A percentile compares a stretch with the other conserved stretches of the same genome.
phyloP scores from a whole-genome alignment of 805 yeast species.

The Brettanomyces sp. region DNA sequence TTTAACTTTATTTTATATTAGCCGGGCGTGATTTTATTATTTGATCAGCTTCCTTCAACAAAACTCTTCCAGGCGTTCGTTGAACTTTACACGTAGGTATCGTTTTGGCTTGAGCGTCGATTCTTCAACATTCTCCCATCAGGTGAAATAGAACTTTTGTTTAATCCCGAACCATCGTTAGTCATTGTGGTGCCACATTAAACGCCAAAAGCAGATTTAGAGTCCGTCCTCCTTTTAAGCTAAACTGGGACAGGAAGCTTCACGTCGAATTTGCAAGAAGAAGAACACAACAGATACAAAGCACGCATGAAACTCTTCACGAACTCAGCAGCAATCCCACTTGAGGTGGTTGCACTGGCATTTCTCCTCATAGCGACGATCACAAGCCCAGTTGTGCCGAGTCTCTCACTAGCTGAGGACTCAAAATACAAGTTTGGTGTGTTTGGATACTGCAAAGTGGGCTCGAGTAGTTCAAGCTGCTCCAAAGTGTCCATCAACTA shows the following conservation, averaged over 20 bases:
- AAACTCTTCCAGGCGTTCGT: too few species aligned
- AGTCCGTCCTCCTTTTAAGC: neutral
- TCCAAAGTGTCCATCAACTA: constrained; percentile 31
- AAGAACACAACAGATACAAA: neutral
- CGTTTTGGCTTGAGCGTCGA: too few species aligned
- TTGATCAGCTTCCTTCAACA: too few species aligned
- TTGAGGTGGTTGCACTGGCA: constrained; percentile 48
- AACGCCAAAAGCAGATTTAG: too few species aligned
- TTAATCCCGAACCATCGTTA: too few species aligned
- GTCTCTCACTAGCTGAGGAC: constrained; percentile 41
- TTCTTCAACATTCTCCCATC: too few species aligned
- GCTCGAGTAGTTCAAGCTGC: constrained; percentile 6
- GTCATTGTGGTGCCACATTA: too few species aligned
- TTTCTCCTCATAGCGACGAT: constrained; percentile 53
- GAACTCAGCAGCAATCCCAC: constrained; percentile 28
- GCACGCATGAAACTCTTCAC: constrained; percentile 10
- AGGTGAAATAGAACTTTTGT: too few species aligned
- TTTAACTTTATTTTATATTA: neutral
- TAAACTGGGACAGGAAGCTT: neutral
- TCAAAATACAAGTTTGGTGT: constrained; percentile 45
- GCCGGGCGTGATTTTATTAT: too few species aligned
- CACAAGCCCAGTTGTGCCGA: constrained; percentile 47
- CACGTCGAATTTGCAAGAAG: neutral
- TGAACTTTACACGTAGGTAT: too few species aligned
- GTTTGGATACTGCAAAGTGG: constrained; percentile 50